Base-by-base conservation (phyloP, 352 stramenopile species). In the Nothophytophthora sp. region DNA sequence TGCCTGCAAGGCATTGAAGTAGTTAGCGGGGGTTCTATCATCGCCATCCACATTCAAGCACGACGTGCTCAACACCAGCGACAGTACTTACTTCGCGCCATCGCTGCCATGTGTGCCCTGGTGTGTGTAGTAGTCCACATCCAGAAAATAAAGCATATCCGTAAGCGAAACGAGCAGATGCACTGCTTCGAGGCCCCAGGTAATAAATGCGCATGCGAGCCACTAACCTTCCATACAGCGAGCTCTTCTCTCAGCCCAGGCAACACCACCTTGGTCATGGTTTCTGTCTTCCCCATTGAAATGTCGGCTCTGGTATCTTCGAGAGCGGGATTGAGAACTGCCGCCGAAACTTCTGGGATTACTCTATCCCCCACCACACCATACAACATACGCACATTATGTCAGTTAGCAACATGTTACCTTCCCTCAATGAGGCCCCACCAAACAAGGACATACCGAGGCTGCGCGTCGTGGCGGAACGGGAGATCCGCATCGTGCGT, bases 1-100 rank as follows among this genome's bases (percentile, higher is more conserved):
- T 67, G 50, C 28, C 63, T 73, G 40, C 23, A 34, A n/a, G 3
- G 3, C 43, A 42, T 37, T 36, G n/a, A 43, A 30, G 29, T 15
- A 13, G 10, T 4, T 16, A n/a, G 3, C 13, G 29, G 13, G 29
- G 10, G 12, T 32, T 32, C n/a, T n/a, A n/a, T n/a, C 29, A 35
- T n/a, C 29, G 12, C 9, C 29, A 12, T n/a, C n/a, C 11, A 22
- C 23, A 19, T 18, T 38, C 33, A 20, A 38, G 13, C 15, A n/a
- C 18, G 46, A 53, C 25, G 0, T n/a, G n/a, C n/a, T n/a, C n/a
- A n/a, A n/a, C n/a, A n/a, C n/a, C n/a, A n/a, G n/a, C n/a, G n/a
- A n/a, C n/a, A n/a, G n/a, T n/a, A n/a, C n/a, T n/a, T n/a, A n/a
- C n/a, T n/a, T n/a, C n/a, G n/a, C n/a, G n/a, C n/a, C n/a, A n/a